Percentiles rank a stretch among this genome's conserved stretches.
These are phyloP conservation scores for Rhinocladiella similis DNA, from an alignment of 2,329 filamentous ascomycete species.

Conservation along the genomic window DNA sequence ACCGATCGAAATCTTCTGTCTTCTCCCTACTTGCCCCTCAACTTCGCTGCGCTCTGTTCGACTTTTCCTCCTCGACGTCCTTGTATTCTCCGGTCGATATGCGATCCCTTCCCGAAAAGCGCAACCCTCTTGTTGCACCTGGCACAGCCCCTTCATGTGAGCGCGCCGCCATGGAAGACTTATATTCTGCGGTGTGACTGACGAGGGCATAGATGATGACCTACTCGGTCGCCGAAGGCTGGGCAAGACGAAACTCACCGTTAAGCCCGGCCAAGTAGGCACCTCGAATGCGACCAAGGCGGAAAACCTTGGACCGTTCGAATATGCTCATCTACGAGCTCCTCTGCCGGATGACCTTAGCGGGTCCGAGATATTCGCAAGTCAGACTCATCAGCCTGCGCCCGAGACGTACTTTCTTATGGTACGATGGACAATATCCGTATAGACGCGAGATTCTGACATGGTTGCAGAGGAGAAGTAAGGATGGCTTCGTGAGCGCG, in stretches of 20 bases:
- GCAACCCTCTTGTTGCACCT: constrained; percentile 47
- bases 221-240: constrained; percentile 82
- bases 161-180: constrained; percentile 26
- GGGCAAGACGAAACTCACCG: constrained; percentile 85
- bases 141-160: constrained; percentile 48
- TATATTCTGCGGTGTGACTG: constrained; percentile 6
- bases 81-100: constrained; percentile 33
- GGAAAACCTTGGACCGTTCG: constrained; percentile 77
- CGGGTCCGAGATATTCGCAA: constrained; percentile 86
- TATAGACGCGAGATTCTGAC: constrained; percentile 13
- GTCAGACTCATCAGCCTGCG: constrained; percentile 57
- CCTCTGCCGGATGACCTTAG: constrained; percentile 87
- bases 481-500: constrained; percentile 65
- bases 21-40: neutral
- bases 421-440: constrained; percentile 46
- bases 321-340: constrained; percentile 93
- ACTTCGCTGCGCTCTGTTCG: neutral
- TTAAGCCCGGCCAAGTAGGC: constrained; percentile 74
- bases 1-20: neutral
- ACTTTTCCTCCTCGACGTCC: neutral
- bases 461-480: constrained; percentile 57
- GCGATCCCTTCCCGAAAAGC: constrained; percentile 47
- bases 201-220: constrained; percentile 58
- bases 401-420: constrained; percentile 97
- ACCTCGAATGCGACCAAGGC: constrained; percentile 70